Conservation (phyloP, 805 yeast species). For the Candida corydali region DNA sequence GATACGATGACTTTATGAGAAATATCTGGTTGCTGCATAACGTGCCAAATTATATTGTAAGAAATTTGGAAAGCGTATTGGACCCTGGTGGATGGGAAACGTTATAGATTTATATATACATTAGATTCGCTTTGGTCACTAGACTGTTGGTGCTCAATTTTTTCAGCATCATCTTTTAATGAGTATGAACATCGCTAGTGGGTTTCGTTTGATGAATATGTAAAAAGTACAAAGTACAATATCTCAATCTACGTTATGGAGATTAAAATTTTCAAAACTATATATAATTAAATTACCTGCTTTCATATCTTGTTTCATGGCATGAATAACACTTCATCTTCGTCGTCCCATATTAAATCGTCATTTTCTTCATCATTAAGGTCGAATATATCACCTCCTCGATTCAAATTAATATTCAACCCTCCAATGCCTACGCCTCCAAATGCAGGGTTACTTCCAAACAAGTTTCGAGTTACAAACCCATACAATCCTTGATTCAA, state of each 20-base stretch:
- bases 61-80: constrained; percentile 71
- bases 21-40: constrained; percentile 77
- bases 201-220: too few species aligned
- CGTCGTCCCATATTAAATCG: constrained; percentile 3
- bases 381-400: neutral
- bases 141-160: too few species aligned
- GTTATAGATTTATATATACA: constrained; percentile 30
- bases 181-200: too few species aligned
- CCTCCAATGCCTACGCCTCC: constrained; percentile 14
- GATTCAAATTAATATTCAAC: constrained; percentile 2
- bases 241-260: too few species aligned
- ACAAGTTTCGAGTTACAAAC: constrained; percentile 33
- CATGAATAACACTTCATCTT: constrained; percentile 3
- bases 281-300: too few species aligned
- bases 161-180: too few species aligned
- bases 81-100: constrained; percentile 98
- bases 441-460: constrained; percentile 18
- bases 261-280: too few species aligned
- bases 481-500: constrained; percentile 55
- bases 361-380: constrained; percentile 3
- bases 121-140: neutral
- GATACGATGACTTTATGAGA: constrained; percentile 64
- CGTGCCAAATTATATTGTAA: constrained; percentile 68
- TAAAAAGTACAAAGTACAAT: too few species aligned
- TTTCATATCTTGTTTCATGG: neutral